Base-by-base conservation (phyloP, 345 rosid genomes). In the Clarkia xantiana region DNA sequence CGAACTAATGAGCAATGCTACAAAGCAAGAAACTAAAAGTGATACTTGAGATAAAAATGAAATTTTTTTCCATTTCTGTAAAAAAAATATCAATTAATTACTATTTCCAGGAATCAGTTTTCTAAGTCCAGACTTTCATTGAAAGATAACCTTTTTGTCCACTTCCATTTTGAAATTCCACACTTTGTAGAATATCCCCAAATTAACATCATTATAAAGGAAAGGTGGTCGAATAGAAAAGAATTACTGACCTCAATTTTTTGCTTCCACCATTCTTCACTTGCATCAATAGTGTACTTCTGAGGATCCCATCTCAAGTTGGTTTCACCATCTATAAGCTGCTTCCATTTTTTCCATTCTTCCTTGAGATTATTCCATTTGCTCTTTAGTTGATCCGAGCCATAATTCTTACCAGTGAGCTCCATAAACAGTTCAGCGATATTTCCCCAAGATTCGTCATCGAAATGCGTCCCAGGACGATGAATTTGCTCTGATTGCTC, bases 351-450 rank as follows among this genome's bases (percentile, higher is more conserved):
- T 44, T 44, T 2, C 47, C 47, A 44, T 8, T 44, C 47, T 8
- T 18, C 47, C 47, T 44, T 44, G 47, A 44, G 47, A 44, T 8
- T 44, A 44, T 44, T 44, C 47, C 47, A 44, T 13, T 44, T 44
- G 17, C 47, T 44, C 17, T 44, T 9, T 1, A 44, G 6, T 18
- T 44, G 4, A 44, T 1, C 47, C 13, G 1, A 14, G 47, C 13
- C 47, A 44, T 44, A 44, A 7, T 44, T 44, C 47, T 18, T n/a
- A 13, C 47, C 47, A 44, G 47, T 44, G 6, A 8, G 47, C 17
- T 7, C 11, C 47, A 6, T 18, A 44, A 44, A n/a, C 47, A 8
- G 14, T 14, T 18, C 17, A 18, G 47, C 1, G 9, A 44, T 44
- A 14, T 8, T 14, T 44, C 17, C 11, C 47, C 47, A 44, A 2